phyloP scores from a whole-genome alignment of 257 asterid genomes.

The Capsicum pubescens region DNA sequence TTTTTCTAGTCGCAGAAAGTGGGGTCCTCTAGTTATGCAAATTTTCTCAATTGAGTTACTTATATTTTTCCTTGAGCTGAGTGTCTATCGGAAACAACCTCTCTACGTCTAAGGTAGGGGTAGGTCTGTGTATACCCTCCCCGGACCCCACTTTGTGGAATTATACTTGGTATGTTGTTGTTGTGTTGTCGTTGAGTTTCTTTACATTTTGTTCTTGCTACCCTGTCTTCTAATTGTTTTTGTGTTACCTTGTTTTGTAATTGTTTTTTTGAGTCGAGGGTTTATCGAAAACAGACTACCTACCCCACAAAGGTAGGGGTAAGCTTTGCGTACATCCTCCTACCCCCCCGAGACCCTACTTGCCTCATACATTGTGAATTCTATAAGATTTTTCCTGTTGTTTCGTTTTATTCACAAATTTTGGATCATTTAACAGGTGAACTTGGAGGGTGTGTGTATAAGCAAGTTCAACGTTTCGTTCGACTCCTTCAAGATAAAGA shows the following conservation, averaged over 20 bases:
- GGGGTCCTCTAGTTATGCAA: neutral
- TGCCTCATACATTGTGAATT: slow-evolving; percentile 9
- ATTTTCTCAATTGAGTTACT: neutral
- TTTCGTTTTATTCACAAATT: neutral
- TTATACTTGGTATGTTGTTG: neutral
- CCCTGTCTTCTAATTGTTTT: neutral
- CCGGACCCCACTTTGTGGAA: too few relatives aligned
- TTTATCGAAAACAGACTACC: neutral
- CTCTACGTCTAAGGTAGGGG: too few relatives aligned
- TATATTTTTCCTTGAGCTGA: neutral
- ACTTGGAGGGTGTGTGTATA: slow-evolving; percentile 22
- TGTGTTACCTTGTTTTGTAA: slow-evolving; percentile 4
- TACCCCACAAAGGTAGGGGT: neutral
- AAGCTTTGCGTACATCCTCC: neutral
- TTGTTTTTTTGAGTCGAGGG: neutral
- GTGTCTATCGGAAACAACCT: too few relatives aligned
- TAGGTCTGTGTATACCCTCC: too few relatives aligned
- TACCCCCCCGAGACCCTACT: neutral
- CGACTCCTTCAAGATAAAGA: slow-evolving; percentile 28
- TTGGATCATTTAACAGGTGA: slow-evolving; percentile 28
- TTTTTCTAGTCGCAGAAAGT: neutral
- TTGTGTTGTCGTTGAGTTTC: neutral
- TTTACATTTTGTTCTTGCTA: neutral
- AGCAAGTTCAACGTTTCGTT: neutral
- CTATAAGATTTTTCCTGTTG: neutral